These are phyloP conservation scores for Mikania micrantha DNA, from an alignment of 129 eudicot genomes.

Conservation along the genomic window DNA sequence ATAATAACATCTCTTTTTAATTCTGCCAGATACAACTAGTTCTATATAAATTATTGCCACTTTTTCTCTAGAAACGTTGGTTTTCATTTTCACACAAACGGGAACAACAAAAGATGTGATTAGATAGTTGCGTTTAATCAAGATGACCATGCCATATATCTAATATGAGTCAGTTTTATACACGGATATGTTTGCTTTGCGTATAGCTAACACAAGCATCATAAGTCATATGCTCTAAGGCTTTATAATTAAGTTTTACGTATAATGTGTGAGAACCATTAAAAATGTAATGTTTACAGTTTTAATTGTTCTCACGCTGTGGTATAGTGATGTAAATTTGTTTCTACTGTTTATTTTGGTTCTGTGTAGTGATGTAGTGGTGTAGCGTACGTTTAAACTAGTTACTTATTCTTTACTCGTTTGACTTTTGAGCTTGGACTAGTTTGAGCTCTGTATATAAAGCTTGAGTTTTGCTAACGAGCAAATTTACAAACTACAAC, in stretches of 20 bases:
- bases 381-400: no score
- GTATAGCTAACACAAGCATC: neutral
- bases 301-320: no score
- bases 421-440: no score
- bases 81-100: neutral
- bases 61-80: neutral
- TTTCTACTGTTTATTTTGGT: neutral
- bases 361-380: neutral
- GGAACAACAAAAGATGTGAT: neutral
- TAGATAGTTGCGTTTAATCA: neutral
- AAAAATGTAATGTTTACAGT: neutral
- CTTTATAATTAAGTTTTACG: neutral
- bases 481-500: neutral
- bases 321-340: neutral
- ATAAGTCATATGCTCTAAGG: neutral
- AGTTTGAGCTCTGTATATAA: neutral
- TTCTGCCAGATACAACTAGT: no score
- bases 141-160: neutral
- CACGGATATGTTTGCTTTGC: neutral
- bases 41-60: no score
- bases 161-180: neutral
- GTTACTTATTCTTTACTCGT: neutral
- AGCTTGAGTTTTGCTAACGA: neutral
- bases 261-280: neutral
- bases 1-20: no score